Evolutionary conservation across 768 basidiomycete genomes (phyloP), one percentile per base, ranked within the genome.

Genomic region (Paxillus involutus): DNA sequence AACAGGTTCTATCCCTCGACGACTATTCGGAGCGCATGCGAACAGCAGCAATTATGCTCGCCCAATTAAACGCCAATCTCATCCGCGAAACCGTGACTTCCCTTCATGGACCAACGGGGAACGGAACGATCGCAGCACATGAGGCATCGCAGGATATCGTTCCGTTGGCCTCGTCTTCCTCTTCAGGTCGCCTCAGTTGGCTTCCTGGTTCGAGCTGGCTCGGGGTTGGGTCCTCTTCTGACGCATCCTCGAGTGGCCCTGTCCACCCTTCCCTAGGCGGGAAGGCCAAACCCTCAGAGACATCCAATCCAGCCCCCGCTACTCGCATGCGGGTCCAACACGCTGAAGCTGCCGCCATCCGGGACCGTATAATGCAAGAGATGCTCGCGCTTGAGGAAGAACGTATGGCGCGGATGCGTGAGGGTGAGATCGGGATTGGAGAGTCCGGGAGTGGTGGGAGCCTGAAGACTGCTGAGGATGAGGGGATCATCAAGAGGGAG

Each of bases 21-120:
- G 96, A 99, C 61, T 99, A 99, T 73, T 96, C 96, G 1, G 94
- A 98, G 60, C 85, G 97, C 47, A 99, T 99, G 97, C 85, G 93
- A 8, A 97, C 94, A 10, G 97, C 97, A 10, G 97, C 97, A 10
- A 88, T 98, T 57, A 98, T 99, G 97, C 85, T 99, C 29, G 87
- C 97, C 1, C 97, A 99, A 71, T 80, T 99, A 45, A 97, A 94
- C 63, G 87, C 93, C 1, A 91, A 80, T 63, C 77, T 89, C 47
- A 74, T 81, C 30, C 80, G 83, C 57, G 87, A 89, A 61, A 70
- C 78, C 24, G 62, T 75, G 4, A 72, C 70, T 1, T 50, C 58
- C 40, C 50, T 57, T 37, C 49, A 63, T 21, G 65, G 48, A 47
- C 56, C 61, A 36, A 43, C 39, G 26, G 49, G 49, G 29, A 44